Evolutionary conservation across 345 rosid genomes (phyloP), one percentile per base, ranked within the genome.

Genomic region (Ceriops decandra): DNA sequence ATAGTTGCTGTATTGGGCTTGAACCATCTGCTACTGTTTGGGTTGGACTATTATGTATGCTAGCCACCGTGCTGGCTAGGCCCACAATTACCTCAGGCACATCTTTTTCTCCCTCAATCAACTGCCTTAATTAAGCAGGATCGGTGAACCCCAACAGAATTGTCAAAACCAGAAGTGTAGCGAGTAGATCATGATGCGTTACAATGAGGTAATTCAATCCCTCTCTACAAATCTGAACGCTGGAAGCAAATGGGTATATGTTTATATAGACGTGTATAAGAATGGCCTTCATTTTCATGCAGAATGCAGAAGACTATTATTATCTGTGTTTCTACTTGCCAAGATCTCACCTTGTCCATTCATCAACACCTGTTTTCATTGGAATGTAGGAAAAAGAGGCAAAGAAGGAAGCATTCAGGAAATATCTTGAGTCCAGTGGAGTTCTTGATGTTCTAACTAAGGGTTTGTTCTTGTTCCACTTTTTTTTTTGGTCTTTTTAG

Each of bases 351-450:
- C 20, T 59, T 57, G 52, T 22, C 20, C 19, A 36, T 60, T 24
- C 15, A 19, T 16, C 20, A 20, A 21, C 15, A 20, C 66, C 66
- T 60, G 36, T 68, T 38, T 38, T 26, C 52, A 24, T 35, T 9
- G 19, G n/a, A 0, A 1, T 64, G n/a, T 71, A 90, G 96, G 98
- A 91, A 76, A 95, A 89, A 74, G 97, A 93, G 54, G 93, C 82
- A 0, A 91, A 93, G 84, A 93, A 91, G 76, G 96, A 95, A 83
- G 86, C 92, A 36, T 95, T 86, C 62, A 86, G 93, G 82, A 95
- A 90, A 81, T 90, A 88, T 71, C 82, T 91, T 65, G 98, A 90
- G 58, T 87, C 93, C 11, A 82, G 85, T 77, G 96, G 98, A 47
- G 93, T 85, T 76, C 79, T 88, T 73, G 92, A 91, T 81, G 78